A percentile compares a stretch with the other conserved stretches of the same genome.
Conservation (phyloP, 2,329 filamentous ascomycete genomes). For the Ophiostoma quercus region DNA sequence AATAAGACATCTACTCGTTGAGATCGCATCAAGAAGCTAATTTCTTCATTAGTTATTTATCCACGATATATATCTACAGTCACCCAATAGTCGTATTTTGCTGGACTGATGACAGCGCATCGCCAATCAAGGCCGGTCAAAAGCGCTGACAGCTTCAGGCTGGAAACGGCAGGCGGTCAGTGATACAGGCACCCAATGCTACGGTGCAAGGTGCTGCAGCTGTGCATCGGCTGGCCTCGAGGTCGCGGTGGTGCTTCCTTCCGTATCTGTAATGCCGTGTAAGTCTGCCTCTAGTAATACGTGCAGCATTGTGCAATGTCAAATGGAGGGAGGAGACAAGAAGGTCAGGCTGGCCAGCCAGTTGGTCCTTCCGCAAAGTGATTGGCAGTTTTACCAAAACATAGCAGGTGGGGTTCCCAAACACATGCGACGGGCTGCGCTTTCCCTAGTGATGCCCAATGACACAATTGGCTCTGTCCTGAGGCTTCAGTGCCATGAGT, state of each 20-base stretch:
- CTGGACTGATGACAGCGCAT: not conserved
- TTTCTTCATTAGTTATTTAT: no score
- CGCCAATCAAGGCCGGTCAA: not conserved
- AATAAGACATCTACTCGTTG: not conserved
- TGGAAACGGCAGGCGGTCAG: constrained; percentile 12
- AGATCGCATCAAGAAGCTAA: no score
- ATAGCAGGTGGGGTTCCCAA: constrained; percentile 1
- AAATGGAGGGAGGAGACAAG: not conserved
- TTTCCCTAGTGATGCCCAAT: constrained; percentile 10
- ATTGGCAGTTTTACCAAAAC: not conserved
- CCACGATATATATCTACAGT: no score
- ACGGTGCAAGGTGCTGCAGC: not conserved
- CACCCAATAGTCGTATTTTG: not conserved
- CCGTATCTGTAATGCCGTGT: constrained; percentile 2
- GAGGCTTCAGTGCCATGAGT: constrained; percentile 3
- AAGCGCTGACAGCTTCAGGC: constrained; percentile 6
- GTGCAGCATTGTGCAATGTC: not conserved
- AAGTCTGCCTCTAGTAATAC: not conserved
- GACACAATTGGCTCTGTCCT: constrained; percentile 9
- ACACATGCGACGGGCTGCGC: constrained; percentile 7
- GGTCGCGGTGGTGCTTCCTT: not conserved
- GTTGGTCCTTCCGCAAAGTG: not conserved
- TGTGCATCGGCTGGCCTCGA: not conserved
- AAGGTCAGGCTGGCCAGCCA: not conserved
- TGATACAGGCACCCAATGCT: constrained; percentile 5